phyloP scores from a whole-genome alignment of 768 basidiomycete genomes.

The Auricularia cornea region DNA sequence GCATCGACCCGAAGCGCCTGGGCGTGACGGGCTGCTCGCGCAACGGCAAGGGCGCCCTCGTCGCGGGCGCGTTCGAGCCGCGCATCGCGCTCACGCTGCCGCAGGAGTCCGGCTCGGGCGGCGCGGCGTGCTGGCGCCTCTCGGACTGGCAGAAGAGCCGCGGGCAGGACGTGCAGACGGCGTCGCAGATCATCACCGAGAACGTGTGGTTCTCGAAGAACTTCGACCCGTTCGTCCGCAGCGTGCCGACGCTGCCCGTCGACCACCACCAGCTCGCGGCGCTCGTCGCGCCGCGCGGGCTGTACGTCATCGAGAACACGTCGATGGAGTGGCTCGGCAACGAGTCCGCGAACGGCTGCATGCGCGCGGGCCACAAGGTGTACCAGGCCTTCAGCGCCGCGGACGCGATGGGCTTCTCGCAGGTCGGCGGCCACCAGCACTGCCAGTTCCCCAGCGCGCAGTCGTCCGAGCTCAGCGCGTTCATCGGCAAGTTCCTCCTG shows the following conservation, averaged over 20 bases:
- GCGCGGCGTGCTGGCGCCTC: constrained; percentile 52
- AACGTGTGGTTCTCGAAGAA: constrained; percentile 53
- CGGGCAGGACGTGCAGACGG: constrained; percentile 44
- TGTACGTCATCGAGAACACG: constrained; percentile 49
- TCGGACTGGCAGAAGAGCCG: constrained; percentile 37
- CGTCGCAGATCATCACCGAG: constrained; percentile 49
- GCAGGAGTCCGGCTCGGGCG: constrained; percentile 56
- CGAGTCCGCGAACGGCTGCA: constrained; percentile 40
- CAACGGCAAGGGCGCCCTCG: constrained; percentile 52
- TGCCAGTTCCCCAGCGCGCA: constrained; percentile 45
- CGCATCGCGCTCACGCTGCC: constrained; percentile 54
- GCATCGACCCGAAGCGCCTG: constrained; percentile 41
- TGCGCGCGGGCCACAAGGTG: constrained; percentile 41
- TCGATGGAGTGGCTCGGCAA: constrained; percentile 50
- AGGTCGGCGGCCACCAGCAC: constrained; percentile 46
- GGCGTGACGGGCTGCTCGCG: constrained; percentile 54
- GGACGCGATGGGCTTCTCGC: constrained; percentile 43
- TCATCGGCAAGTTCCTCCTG: constrained; percentile 48
- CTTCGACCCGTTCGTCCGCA: constrained; percentile 40
- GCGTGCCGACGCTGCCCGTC: constrained; percentile 40
- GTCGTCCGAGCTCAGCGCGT: constrained; percentile 40
- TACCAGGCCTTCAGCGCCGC: constrained; percentile 42
- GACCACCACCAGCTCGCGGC: constrained; percentile 53
- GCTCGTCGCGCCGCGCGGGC: constrained; percentile 45
- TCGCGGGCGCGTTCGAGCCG: constrained; percentile 50